Base-by-base conservation (phyloP, 305 asterid species). In the Solanum hybrid region DNA sequence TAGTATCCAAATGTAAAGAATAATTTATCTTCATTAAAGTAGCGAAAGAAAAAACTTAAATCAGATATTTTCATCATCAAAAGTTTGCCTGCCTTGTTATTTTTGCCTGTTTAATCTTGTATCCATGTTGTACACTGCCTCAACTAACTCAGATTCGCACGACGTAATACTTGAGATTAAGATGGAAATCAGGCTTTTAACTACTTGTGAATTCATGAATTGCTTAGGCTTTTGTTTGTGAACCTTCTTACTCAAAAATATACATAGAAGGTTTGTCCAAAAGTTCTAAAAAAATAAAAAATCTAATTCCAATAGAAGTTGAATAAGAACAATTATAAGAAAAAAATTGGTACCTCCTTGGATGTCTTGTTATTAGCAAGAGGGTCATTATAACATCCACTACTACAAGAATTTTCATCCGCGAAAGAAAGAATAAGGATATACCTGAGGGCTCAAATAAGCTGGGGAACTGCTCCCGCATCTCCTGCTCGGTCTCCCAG, bases 281-380 rank as follows among this genome's bases (percentile, higher is more conserved):
- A 33, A 38, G 45, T 82, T 82, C 61, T 39, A 38, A 41, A 15
- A 39, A 14, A n/a, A 79, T 0, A 7, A 7, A 33, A 4, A 4
- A 41, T 82, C 87, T 82, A 82, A 27, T 39, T 39, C 87, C 26
- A 79, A 39, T 39, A 39, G 51, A 39, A 12, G 86, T 1, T 79
- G 22, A 20, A 81, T 2, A 14, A 13, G 29, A 8, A 17, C 7
- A 39, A 39, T 26, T 39, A 39, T 6, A 11, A 24, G 5, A 32
- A 26, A 39, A 3, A 7, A 39, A 3, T 91, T 87, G 84, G 88
- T 51, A 87, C 84, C 79, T 86, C 94, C 26, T 86, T 84, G 10
- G 96, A 89, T 89, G 84, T 87, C 89, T 92, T 92, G 32, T 92
- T 94, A 70, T 87, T 87, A 70, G 93, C 22, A 38, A 0, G 41